Evolutionary conservation across 176 grass and related monocot species (phyloP).

Genomic region (Triticum monococcum): DNA sequence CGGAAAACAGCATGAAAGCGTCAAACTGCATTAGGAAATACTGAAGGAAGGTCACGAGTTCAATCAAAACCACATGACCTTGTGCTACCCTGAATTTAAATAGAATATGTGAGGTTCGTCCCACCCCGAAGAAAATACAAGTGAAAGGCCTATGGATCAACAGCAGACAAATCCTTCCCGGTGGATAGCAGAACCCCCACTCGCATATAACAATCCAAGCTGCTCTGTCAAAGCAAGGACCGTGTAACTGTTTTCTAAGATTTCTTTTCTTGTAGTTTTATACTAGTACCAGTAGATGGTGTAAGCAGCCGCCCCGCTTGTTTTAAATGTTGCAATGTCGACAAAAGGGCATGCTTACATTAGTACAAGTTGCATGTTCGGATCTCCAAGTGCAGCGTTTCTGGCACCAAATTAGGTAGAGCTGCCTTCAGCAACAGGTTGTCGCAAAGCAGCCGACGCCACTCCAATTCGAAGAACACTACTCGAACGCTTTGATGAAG

Average conservation of each 20-base stretch:
- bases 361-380: not conserved
- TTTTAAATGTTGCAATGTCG: not conserved
- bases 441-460: not conserved
- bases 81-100: no score
- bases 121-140: not conserved
- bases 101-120: not conserved
- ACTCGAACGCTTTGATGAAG: no score
- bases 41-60: not conserved
- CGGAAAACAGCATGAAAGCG: no score
- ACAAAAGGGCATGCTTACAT: not conserved
- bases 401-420: conserved; percentile 4
- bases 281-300: not conserved
- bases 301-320: not conserved
- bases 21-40: not conserved
- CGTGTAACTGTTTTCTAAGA: not conserved
- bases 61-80: no score
- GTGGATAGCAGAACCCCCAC: not conserved
- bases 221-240: not conserved
- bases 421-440: not conserved
- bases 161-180: not conserved
- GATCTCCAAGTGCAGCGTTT: not conserved
- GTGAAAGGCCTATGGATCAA: not conserved
- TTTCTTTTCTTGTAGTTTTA: not conserved
- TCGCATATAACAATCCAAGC: not conserved
- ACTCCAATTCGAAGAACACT: no score